Base-by-base conservation (phyloP, 495 filamentous ascomycete species). In the Aspergillus sparsus region DNA sequence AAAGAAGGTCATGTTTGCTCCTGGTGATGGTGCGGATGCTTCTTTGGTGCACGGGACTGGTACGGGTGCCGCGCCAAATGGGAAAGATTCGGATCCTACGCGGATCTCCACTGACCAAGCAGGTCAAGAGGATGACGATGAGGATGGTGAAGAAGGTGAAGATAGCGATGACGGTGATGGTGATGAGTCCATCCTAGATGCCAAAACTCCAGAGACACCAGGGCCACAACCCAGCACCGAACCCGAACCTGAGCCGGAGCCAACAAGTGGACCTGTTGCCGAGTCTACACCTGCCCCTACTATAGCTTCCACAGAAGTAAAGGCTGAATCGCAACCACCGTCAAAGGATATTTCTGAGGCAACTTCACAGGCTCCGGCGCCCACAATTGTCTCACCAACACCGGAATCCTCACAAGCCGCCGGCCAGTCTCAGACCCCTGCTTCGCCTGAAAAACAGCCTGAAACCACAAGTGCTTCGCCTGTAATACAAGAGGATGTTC, bases 1-100 rank as follows among this genome's bases (percentile, higher is more conserved):
- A 74, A 87, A 87, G 80, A 88, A 85, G 73, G 69, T 85, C 65
- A 71, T 77, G 80, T 73, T 83, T 73, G 77, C 73, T 13, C 67
- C 76, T 52, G 77, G 77, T 36, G 75, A 76, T 50, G 68, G 80
- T 35, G 66, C 65, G 0, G 78, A 80, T 59, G 74, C 69, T 53
- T 52, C 71, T 9, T 51, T 62, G 39, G 66, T 76, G 13, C 68
- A 77, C 67, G 73, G 70, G 18, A 66, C 69, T 46, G 69, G 68
- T 36, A 33, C 68, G 37, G 70, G 68, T 37, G 50, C 64, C 39
- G 58, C 58, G 13, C 58, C 33, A 15, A 68, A 72, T 37, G 68
- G 67, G 5, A 74, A 76, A 62, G 76, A 80, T 41, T 76, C 61
- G 9, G 64, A 73, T 65, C 53, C 68, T 33, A 76, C 70, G 31